Conservation (phyloP, 805 yeast species). For the Schwanniomyces pseudopolymorphus region DNA sequence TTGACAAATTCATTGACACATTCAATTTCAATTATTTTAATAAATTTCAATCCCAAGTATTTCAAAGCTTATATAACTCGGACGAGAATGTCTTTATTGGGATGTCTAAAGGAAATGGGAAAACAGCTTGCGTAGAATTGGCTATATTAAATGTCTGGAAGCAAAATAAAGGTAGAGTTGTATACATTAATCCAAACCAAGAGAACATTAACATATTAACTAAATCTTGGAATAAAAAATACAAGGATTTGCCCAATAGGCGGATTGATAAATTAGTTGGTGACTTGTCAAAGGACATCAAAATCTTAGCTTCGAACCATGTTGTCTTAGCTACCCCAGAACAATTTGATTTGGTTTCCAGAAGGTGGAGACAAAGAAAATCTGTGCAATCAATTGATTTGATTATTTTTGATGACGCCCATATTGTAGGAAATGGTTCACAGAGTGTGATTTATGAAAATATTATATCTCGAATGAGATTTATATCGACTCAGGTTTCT, state of each 20-base stretch:
- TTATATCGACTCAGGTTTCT: slow-evolving; percentile 67
- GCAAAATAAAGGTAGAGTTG: slow-evolving; percentile 63
- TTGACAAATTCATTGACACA: slow-evolving; percentile 44
- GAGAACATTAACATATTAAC: slow-evolving; percentile 48
- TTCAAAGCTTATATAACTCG: slow-evolving; percentile 56
- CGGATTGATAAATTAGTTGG: slow-evolving; percentile 53
- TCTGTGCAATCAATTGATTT: slow-evolving; percentile 67
- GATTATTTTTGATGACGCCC: slow-evolving; percentile 72
- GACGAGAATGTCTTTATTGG: slow-evolving; percentile 67
- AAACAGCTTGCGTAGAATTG: slow-evolving; percentile 67
- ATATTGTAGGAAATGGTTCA: slow-evolving; percentile 56
- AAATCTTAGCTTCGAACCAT: slow-evolving; percentile 58
- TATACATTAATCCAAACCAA: slow-evolving; percentile 69
- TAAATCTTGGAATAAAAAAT: slow-evolving; percentile 54
- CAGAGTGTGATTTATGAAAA: slow-evolving; percentile 69
- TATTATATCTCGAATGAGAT: slow-evolving; percentile 66
- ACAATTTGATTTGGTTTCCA: slow-evolving; percentile 70
- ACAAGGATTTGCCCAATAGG: slow-evolving; percentile 58
- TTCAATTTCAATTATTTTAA: slow-evolving; percentile 61
- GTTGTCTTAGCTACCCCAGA: slow-evolving; percentile 74
- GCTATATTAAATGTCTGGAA: slow-evolving; percentile 75
- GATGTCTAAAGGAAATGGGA: slow-evolving; percentile 74
- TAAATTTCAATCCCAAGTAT: slow-evolving; percentile 70
- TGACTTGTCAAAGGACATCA: slow-evolving; percentile 54
- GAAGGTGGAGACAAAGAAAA: slow-evolving; percentile 81